Evolutionary conservation across 169 alveolate species (phyloP), one percentile per base, ranked within the genome.

Genomic region (Eimeria maxima): DNA sequence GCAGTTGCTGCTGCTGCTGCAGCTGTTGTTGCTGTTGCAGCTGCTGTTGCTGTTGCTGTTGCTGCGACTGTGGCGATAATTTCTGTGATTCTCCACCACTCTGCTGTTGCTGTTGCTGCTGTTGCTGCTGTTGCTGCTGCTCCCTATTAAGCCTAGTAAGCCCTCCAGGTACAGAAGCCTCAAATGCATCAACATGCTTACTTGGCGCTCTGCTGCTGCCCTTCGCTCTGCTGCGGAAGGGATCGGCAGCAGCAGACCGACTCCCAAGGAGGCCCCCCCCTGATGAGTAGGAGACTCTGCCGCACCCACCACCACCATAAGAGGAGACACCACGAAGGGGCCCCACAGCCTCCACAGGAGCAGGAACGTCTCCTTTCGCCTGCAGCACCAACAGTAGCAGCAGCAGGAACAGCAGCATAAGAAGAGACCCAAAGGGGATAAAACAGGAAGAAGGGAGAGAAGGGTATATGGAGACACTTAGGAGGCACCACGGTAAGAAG

Each of bases 171-270:
- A 94, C 96, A 8, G 96, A 67, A 13, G 96, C 96, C 90, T 94
- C 96, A 44, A 60, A 94, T 53, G 76, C 96, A 69, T 94, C 96
- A 18, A 94, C 96, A 53, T 94, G 96, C 50, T 94, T 94, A 69
- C 95, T 86, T 27, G 96, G 96, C 42, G 96, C 96, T 33, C 96
- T 47, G 94, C 95, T 69, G 94, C 96, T 94, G 81, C 89, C 73
- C 65, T 67, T 86, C 27, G 93, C 84, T 53, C 96, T 57, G 65
- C 91, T 65, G 45, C 96, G 74, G 96, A 94, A 94, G 14, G 94
- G 96, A 53, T 94, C 60, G 10, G 20, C 96, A 10, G 90, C 88
- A 16, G 95, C 86, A 63, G 65, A n/a, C 4, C 83, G 69, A 50
- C 53, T n/a, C 44, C 86, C 22, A 18, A 55, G 27, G 69, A 55